A percentile compares a stretch with the other conserved stretches of the same genome.
These are phyloP conservation scores for Microdochium nivale DNA, from an alignment of 2,329 filamentous ascomycete species.

Conservation along the genomic window DNA sequence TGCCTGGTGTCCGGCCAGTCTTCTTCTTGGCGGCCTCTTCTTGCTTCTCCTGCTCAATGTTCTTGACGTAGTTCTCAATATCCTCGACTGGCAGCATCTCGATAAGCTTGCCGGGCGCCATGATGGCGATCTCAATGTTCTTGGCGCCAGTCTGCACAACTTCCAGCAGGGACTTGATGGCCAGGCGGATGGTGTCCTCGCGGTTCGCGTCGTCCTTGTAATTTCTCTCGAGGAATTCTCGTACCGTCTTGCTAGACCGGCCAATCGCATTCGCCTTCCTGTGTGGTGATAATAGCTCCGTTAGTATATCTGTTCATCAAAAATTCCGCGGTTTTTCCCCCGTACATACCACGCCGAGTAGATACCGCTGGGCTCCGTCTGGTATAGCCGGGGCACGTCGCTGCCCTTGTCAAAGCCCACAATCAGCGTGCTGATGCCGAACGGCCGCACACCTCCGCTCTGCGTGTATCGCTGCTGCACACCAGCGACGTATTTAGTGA, in stretches of 20 bases:
- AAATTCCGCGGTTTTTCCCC: slow-evolving; percentile 5
- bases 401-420: slow-evolving; percentile 97
- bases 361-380: slow-evolving; percentile 98
- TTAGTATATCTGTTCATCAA: neutral
- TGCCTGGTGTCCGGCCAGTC: slow-evolving; percentile 65
- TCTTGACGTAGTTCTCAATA: slow-evolving; percentile 97
- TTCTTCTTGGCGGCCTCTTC: slow-evolving; percentile 98
- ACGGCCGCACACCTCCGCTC: slow-evolving; percentile 96
- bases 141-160: slow-evolving; percentile 98
- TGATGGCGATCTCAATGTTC: slow-evolving; percentile 99
- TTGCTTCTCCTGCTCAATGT: slow-evolving; percentile 98
- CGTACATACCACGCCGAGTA: slow-evolving; percentile 89
- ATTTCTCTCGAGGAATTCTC: slow-evolving; percentile 97
- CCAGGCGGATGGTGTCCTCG: slow-evolving; percentile 90
- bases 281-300: slow-evolving; percentile 2
- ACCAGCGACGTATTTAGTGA: slow-evolving; percentile 96
- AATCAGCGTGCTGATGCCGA: slow-evolving; percentile 95
- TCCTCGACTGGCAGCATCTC: slow-evolving; percentile 94
- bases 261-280: slow-evolving; percentile 99
- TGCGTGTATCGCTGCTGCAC: slow-evolving; percentile 99
- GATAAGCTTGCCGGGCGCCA: slow-evolving; percentile 84
- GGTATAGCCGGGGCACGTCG: slow-evolving; percentile 82
- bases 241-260: slow-evolving; percentile 95
- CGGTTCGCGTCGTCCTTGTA: slow-evolving; percentile 98
- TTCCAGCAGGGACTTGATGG: slow-evolving; percentile 95